Conservation (phyloP, 768 basidiomycete species). For the Flagelloscypha sp. region DNA sequence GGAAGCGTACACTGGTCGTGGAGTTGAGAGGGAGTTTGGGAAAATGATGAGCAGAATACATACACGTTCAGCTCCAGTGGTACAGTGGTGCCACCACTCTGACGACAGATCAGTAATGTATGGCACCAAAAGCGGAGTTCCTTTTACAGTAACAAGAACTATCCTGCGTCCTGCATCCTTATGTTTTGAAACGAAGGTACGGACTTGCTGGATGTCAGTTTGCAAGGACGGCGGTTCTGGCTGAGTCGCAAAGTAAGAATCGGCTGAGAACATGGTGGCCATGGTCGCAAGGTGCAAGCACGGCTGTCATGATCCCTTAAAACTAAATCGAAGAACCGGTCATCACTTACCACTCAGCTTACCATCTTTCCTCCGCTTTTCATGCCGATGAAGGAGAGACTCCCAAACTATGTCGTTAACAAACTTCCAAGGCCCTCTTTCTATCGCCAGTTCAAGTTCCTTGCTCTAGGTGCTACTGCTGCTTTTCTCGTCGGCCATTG, state of each 20-base stretch:
- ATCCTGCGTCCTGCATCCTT: conserved; percentile 58
- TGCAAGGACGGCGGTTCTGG: conserved; percentile 66
- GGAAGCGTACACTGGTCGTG: conserved; percentile 91
- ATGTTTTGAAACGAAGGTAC: conserved; percentile 66
- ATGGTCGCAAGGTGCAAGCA: too few relatives aligned
- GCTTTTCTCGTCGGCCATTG: too few relatives aligned
- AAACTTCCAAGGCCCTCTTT: too few relatives aligned
- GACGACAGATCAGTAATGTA: conserved; percentile 9
- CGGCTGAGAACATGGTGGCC: conserved; percentile 62
- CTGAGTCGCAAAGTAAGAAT: conserved; percentile 87
- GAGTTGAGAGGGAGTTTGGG: conserved; percentile 16
- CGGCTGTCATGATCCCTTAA: too few relatives aligned
- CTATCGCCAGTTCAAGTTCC: too few relatives aligned
- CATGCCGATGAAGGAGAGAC: too few relatives aligned
- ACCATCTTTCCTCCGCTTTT: too few relatives aligned
- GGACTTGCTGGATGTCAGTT: conserved; percentile 53
- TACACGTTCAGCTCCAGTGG: conserved; percentile 98
- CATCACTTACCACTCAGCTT: too few relatives aligned
- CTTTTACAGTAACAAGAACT: conserved; percentile 86
- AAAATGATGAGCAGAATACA: conserved; percentile 30
- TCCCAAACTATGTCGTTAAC: too few relatives aligned
- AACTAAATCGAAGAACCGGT: too few relatives aligned
- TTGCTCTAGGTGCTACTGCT: too few relatives aligned
- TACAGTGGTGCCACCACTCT: conserved; percentile 99
- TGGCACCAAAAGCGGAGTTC: conserved; percentile 4